phyloP scores from a whole-genome alignment of 306 rosid species.

The Pterocarpus santalinus region DNA sequence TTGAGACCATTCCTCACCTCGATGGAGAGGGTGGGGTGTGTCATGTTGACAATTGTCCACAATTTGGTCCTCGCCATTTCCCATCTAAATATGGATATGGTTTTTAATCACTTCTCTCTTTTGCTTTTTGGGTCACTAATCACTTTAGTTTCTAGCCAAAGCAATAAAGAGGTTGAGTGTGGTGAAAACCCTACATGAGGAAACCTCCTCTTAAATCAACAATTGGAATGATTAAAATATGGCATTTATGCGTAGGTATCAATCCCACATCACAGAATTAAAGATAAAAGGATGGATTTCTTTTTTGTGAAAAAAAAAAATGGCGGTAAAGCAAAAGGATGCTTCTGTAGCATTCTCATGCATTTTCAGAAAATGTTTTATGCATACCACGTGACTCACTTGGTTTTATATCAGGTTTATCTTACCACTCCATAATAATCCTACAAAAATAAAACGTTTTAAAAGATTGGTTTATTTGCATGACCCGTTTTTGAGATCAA shows the following conservation, averaged over 20 bases:
- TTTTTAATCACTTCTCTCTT: constrained; percentile 17
- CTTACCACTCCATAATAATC: no score
- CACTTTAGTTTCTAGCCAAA: constrained; percentile 44
- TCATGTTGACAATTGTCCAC: neutral
- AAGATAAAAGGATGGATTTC: neutral
- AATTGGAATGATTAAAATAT: constrained; percentile 11
- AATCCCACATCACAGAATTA: constrained; percentile 12
- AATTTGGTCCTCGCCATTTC: neutral
- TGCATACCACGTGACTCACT: no score
- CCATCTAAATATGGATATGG: neutral
- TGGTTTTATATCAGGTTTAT: no score
- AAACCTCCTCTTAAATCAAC: constrained; percentile 37
- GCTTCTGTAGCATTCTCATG: neutral
- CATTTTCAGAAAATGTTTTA: no score
- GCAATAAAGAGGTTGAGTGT: constrained; percentile 44
- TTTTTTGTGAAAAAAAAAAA: no score
- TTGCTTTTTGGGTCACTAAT: constrained; percentile 30
- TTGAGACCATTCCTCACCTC: constrained; percentile 18
- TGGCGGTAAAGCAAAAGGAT: neutral
- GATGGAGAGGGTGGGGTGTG: neutral
- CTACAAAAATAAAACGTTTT: no score
- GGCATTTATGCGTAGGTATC: neutral
- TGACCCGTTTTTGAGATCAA: neutral
- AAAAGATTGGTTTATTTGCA: neutral
- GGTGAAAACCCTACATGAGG: neutral